A percentile compares a stretch with the other conserved stretches of the same genome.
Evolutionary conservation across 2,329 filamentous ascomycete species (phyloP).

Genomic region (Colletotrichum australisinense): DNA sequence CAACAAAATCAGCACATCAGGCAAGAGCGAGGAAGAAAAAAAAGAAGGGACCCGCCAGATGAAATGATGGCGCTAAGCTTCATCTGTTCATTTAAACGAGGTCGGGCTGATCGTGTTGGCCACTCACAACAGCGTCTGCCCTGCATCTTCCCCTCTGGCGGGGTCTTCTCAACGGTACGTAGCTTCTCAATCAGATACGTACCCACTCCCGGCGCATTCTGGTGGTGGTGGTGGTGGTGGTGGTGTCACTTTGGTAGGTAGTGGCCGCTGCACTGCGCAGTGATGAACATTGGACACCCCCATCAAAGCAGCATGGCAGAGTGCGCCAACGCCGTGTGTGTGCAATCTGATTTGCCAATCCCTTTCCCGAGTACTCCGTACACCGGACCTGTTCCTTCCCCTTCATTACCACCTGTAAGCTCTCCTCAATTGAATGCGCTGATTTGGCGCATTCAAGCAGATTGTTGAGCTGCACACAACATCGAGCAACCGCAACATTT

Average conservation of each 20-base stretch:
- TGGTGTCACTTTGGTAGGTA: neutral
- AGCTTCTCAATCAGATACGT: neutral
- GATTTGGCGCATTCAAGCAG: neutral
- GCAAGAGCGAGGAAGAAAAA: neutral
- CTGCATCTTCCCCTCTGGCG: neutral
- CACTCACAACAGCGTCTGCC: neutral
- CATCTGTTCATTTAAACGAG: neutral
- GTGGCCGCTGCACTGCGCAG: neutral
- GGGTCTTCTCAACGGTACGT: neutral
- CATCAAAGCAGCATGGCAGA: neutral
- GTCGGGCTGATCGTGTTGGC: neutral
- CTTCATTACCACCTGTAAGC: neutral
- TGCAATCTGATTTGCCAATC: slow-evolving; percentile 3
- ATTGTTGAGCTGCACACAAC: neutral
- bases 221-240: neutral
- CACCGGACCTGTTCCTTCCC: neutral
- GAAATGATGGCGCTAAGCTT: neutral
- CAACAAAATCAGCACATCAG: neutral
- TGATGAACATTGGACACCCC: neutral
- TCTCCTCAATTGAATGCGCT: neutral
- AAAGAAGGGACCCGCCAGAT: slow-evolving; percentile 1
- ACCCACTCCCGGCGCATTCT: neutral
- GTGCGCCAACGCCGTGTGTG: neutral
- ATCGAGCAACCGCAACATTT: too few species aligned
- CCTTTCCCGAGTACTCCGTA: neutral